These are phyloP conservation scores for Apophysomyces trapeziformis DNA, from an alignment of 371 early-diverging fungal species.

Conservation along the genomic window DNA sequence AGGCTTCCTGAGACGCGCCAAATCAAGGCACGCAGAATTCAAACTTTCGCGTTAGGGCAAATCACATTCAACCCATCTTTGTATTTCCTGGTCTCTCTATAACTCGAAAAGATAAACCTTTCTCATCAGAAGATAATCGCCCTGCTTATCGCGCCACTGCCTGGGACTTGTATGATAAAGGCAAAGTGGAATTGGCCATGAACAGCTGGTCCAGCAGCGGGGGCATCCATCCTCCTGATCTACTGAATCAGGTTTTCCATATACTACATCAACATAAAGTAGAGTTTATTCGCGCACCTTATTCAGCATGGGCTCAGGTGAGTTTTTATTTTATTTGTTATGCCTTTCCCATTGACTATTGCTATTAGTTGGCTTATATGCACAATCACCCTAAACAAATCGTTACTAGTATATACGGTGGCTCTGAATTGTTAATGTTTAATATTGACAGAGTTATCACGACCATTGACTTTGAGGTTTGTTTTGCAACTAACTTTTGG, in stretches of 20 bases:
- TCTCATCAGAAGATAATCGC: conserved; percentile 68
- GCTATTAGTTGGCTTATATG: conserved; percentile 70
- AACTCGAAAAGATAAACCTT: conserved; percentile 75
- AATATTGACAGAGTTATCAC: conserved; percentile 81
- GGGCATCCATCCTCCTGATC: conserved; percentile 63
- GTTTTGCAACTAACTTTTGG: background rate
- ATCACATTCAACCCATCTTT: conserved; percentile 74
- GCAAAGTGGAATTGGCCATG: conserved; percentile 64
- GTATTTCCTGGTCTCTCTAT: conserved; percentile 79
- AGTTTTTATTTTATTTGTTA: background rate
- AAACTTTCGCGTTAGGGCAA: conserved; percentile 34
- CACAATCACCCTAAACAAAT: conserved; percentile 70
- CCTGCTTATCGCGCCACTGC: conserved; percentile 66
- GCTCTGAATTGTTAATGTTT: conserved; percentile 78
- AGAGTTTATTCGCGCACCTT: conserved; percentile 85
- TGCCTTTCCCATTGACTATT: background rate
- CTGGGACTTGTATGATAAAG: conserved; percentile 76
- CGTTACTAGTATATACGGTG: conserved; percentile 74
- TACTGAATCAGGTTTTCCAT: conserved; percentile 71
- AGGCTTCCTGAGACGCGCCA: background rate
- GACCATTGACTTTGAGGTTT: conserved; percentile 63
- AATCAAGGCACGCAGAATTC: background rate
- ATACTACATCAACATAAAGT: conserved; percentile 66
- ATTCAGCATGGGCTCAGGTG: conserved; percentile 83
- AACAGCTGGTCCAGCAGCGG: conserved; percentile 62